A percentile compares a stretch with the other conserved stretches of the same genome.
phyloP scores from a whole-genome alignment of 257 asterid genomes.

The Solanum gracilifrons region DNA sequence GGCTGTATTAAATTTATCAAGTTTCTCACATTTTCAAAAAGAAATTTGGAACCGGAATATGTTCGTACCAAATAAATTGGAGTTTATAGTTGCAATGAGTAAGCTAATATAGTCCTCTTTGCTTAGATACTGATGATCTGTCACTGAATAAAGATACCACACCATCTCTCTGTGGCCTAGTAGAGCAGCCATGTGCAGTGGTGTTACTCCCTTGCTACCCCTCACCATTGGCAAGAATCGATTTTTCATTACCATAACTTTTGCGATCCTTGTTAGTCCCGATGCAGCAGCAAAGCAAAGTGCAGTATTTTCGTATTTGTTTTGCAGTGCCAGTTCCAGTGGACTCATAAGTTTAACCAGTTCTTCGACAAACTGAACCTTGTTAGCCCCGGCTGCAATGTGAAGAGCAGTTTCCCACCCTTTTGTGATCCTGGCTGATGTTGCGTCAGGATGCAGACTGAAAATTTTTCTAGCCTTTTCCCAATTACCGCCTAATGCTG shows the following conservation, averaged over 20 bases:
- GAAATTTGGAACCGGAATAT: not conserved
- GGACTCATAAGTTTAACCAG: conserved; percentile 20
- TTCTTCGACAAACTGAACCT: conserved; percentile 18
- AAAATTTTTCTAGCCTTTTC: conserved; percentile 15
- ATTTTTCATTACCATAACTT: conserved; percentile 19
- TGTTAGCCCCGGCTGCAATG: conserved; percentile 29
- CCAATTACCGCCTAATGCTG: conserved; percentile 26
- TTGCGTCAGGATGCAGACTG: conserved; percentile 2
- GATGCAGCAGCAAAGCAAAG: conserved; percentile 35
- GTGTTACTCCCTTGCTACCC: conserved; percentile 28
- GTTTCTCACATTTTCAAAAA: not conserved
- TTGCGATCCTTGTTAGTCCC: conserved; percentile 15
- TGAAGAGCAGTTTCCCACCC: conserved; percentile 26
- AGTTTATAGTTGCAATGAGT: conserved; percentile 19
- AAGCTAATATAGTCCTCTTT: conserved; percentile 17
- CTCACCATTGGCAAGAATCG: conserved; percentile 12
- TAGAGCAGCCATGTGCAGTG: conserved; percentile 32
- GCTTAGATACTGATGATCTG: conserved; percentile 7
- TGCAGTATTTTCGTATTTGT: conserved; percentile 24
- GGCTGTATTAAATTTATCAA: not conserved
- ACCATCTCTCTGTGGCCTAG: conserved; percentile 21
- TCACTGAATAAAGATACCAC: conserved; percentile 25
- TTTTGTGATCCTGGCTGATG: conserved; percentile 20
- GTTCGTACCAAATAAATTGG: conserved; percentile 19
- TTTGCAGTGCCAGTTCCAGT: conserved; percentile 13